These are phyloP conservation scores for Suhomyces maxii DNA, from an alignment of 1,139 yeast genomes.

Conservation along the genomic window DNA sequence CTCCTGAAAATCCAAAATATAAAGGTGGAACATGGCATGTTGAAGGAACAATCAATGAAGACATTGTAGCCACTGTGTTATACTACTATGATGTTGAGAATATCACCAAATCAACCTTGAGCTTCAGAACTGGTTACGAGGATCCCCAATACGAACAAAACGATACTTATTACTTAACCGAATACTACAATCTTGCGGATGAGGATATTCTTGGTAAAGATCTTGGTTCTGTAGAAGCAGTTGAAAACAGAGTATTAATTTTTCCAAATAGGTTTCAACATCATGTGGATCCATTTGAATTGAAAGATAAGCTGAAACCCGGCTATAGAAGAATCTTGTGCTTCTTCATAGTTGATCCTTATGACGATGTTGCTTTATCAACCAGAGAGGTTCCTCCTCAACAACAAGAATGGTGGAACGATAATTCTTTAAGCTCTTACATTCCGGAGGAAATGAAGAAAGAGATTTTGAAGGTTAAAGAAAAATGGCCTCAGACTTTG, in stretches of 20 bases:
- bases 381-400: conserved; percentile 43
- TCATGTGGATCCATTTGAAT: conserved; percentile 39
- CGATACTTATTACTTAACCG: conserved; percentile 27
- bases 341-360: conserved; percentile 42
- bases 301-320: conserved; percentile 32
- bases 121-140: conserved; percentile 32
- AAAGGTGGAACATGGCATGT: conserved; percentile 49
- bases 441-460: conserved; percentile 3
- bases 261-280: conserved; percentile 46
- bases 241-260: conserved; percentile 31
- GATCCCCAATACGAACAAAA: conserved; percentile 41
- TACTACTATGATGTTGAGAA: conserved; percentile 46
- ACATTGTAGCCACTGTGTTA: conserved; percentile 42
- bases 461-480: background rate
- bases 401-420: conserved; percentile 40
- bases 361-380: conserved; percentile 27
- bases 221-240: conserved; percentile 28
- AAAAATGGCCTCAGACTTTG: too few relatives aligned
- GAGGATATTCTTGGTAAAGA: background rate
- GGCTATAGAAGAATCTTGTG: conserved; percentile 45
- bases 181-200: conserved; percentile 26
- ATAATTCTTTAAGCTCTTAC: conserved; percentile 7
- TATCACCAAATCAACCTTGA: conserved; percentile 35
- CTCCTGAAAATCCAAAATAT: conserved; percentile 42
- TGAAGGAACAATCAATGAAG: conserved; percentile 45